Evolutionary conservation across 306 rosid genomes (phyloP).

Genomic region (Castanopsis chinensis): DNA sequence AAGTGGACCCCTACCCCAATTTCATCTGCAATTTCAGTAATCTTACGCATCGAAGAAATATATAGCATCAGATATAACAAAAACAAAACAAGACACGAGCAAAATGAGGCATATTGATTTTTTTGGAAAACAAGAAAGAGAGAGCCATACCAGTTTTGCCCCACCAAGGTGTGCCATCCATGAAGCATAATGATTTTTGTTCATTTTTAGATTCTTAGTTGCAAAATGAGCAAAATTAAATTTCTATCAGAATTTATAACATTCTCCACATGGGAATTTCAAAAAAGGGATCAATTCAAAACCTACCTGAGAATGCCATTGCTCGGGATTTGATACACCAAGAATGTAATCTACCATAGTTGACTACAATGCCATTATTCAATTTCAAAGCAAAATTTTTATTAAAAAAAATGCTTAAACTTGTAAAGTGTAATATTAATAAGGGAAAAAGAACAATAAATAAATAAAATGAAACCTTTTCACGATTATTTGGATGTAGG

Average conservation of each 20-base stretch:
- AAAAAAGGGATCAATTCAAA: slow-evolving; percentile 5
- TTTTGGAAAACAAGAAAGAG: slow-evolving; percentile 1
- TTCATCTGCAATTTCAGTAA: slow-evolving; percentile 69
- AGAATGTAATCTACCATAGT: slow-evolving; percentile 47
- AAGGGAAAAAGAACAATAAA: not conserved
- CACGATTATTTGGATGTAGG: slow-evolving; percentile 45
- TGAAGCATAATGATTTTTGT: slow-evolving; percentile 84
- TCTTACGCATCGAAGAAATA: slow-evolving; percentile 45
- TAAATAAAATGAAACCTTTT: slow-evolving; percentile 29
- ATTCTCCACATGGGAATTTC: slow-evolving; percentile 7
- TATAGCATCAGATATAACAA: slow-evolving; percentile 12
- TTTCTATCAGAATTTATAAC: not conserved
- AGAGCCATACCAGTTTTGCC: slow-evolving; percentile 63
- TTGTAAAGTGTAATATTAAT: not conserved
- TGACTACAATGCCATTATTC: slow-evolving; percentile 29
- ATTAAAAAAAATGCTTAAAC: not conserved
- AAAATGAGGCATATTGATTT: not conserved
- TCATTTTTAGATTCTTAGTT: slow-evolving; percentile 70
- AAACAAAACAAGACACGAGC: slow-evolving; percentile 2
- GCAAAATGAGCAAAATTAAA: not conserved
- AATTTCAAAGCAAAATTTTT: not conserved
- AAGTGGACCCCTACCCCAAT: slow-evolving; percentile 94
- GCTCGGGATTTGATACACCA: slow-evolving; percentile 48
- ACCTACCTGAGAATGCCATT: slow-evolving; percentile 74
- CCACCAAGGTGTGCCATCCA: slow-evolving; percentile 84